Conservation (phyloP, 805 yeast genomes). For the Hanseniaspora hatyaiensis region DNA sequence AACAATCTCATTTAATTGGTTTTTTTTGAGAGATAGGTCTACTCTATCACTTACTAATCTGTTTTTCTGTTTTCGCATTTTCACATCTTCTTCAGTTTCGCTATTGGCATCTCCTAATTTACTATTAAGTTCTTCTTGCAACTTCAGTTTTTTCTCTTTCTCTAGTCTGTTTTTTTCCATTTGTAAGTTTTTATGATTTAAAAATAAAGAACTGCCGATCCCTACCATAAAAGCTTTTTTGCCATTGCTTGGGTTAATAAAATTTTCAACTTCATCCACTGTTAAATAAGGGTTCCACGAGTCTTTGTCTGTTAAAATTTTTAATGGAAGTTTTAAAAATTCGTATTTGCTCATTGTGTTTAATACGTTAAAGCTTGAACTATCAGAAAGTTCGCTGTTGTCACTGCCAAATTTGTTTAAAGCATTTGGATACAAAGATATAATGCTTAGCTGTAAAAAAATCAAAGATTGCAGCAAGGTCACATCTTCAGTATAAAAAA, state of each 20-base stretch:
- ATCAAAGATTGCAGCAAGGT: slow-evolving; percentile 6
- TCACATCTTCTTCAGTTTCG: slow-evolving; percentile 3
- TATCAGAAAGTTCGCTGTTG: background rate
- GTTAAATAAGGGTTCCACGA: slow-evolving; percentile 12
- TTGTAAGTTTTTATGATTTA: slow-evolving; percentile 9
- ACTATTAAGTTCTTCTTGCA: background rate
- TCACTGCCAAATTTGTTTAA: background rate
- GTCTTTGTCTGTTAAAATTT: background rate
- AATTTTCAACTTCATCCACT: slow-evolving; percentile 10
- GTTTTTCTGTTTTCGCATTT: slow-evolving; percentile 1
- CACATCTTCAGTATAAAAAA: slow-evolving; percentile 12
- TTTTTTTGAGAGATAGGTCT: background rate
- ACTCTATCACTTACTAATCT: background rate
- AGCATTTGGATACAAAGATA: slow-evolving; percentile 8
- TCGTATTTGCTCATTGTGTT: slow-evolving; percentile 12
- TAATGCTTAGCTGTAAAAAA: slow-evolving; percentile 1
- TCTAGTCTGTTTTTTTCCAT: background rate
- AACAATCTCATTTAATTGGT: background rate
- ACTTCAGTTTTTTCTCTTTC: background rate
- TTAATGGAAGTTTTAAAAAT: slow-evolving; percentile 9
- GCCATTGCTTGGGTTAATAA: background rate
- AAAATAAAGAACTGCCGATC: slow-evolving; percentile 9
- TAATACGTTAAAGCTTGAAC: slow-evolving; percentile 1
- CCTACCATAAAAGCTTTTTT: slow-evolving; percentile 5
- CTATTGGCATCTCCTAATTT: background rate